Base-by-base conservation (phyloP, 768 basidiomycete species). In the Clitopilus hobsonii region DNA sequence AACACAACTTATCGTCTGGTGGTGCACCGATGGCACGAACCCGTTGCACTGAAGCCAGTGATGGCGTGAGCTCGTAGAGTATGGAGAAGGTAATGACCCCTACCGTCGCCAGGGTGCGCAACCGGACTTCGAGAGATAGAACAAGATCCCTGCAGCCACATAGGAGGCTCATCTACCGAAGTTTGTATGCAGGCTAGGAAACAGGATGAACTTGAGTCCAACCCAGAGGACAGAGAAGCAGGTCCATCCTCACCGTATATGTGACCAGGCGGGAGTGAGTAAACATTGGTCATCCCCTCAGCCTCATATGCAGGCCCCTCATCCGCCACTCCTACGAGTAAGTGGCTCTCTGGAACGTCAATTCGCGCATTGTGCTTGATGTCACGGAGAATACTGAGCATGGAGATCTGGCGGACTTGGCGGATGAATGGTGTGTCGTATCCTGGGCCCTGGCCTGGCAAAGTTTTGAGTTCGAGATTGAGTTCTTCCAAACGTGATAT, bases 251-350 rank as follows among this genome's bases (percentile, higher is more conserved):
- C 59, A 88, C 89, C 89, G 57, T 83, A 92, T 2, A 93, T 84
- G 58, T 87, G 71, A 1, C 79, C 82, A 56, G 77, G 75, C 5
- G 68, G 66, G 13, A 92, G 69, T 28, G 64, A 71, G 63, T 74
- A 86, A 1, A 88, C 78, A 57, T 86, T 76, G 30, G 77, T 62
- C 52, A 69, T 63, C 1, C 84, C 84, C n/a, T 66, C 70, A 6
- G 65, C 58, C 38, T 63, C 65, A 58, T 89, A 89, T 0, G 84
- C 81, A 0, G 85, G 82, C 0, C 89, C 89, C 68, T 93, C 89
- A 61, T 94, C 92, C 2, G 89, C 87, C 7, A 94, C 80, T 0
- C 93, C 92, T 10, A 92, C 88, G 0, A 94, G 75, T 24, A 84
- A 74, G 56, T 83, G 83, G 56, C 84, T 85, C 0, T 83, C 70